Base-by-base conservation (phyloP, 371 early-diverging fungal genomes). In the Apophysomyces trapeziformis region DNA sequence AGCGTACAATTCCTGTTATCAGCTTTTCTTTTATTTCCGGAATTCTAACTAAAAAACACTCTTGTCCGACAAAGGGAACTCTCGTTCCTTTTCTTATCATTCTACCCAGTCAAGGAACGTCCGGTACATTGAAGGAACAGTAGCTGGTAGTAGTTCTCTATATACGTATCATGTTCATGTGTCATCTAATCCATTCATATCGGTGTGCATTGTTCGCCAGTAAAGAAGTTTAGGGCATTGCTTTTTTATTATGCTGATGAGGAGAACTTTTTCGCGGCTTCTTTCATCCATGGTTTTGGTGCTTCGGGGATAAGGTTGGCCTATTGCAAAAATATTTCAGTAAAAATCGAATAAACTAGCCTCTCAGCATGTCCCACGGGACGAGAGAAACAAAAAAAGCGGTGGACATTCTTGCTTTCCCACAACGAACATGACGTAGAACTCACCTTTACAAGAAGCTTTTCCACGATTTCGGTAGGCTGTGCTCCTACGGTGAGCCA, bases 401-500 rank as follows among this genome's bases (percentile, higher is more conserved):
- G 32, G 32, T 41, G 13, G 41, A 41, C 6, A 13, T 41, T 8
- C 13, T 41, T 13, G 11, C 41, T 13, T 41, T 41, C 2, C 41
- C 41, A 41, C 41, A 41, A 41, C 41, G 1, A 26, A 41, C 13
- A 41, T 41, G 8, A 41, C 8, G 2, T 11, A 41, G 13, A 26
- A 12, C 75, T 73, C 69, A 96, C 97, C 87, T 94, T 96, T 66
- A 92, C 90, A 21, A 99, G 79, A 66, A 99, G 74, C 70, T 93
- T 92, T 26, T 90, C 89, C 9, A 96, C 98, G 12, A 91, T 82
- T 38, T 93, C 93, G 13, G 92, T 84, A 7, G 97, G 97, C 80
- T 96, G 95, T 12, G 98, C 99, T 37, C 98, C 98, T 12, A 92
- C 94, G 12, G 92, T 90, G 62, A 99, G 81, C 99, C 99, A 99